A percentile compares a stretch with the other conserved stretches of the same genome.
These are phyloP conservation scores for Claviceps maximensis DNA, from an alignment of 2,329 filamentous ascomycete genomes.

Conservation along the genomic window DNA sequence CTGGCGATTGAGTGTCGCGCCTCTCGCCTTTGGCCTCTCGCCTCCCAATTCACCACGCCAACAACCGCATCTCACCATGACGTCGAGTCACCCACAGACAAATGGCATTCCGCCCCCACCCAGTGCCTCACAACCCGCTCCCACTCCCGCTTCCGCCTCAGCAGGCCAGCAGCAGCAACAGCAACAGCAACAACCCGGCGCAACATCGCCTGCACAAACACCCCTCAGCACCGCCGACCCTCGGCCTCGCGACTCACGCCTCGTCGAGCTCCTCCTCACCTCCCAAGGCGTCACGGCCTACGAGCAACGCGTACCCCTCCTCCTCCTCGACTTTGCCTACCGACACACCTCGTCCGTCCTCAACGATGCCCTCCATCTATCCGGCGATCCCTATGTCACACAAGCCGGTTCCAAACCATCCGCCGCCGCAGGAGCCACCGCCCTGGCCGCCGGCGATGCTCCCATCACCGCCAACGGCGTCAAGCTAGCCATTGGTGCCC, in stretches of 20 bases:
- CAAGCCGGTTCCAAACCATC: constrained; percentile 41
- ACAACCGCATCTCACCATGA: constrained; percentile 14
- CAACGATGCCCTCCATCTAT: constrained; percentile 55
- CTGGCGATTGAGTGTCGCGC: too few species aligned
- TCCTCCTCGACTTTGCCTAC: constrained; percentile 79
- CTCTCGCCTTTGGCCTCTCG: too few species aligned
- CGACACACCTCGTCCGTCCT: constrained; percentile 63
- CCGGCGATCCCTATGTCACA: constrained; percentile 52
- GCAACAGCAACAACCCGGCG: constrained; percentile 10
- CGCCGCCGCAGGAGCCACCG: constrained; percentile 34
- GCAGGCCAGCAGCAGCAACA: constrained; percentile 14
- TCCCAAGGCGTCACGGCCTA: constrained; percentile 68
- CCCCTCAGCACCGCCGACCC: constrained; percentile 29
- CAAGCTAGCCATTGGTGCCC: constrained; percentile 56
- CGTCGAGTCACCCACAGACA: constrained; percentile 32
- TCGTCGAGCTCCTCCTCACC: constrained; percentile 67
- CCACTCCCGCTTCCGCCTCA: constrained; percentile 16
- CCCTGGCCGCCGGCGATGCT: constrained; percentile 36
- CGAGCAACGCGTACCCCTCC: constrained; percentile 68
- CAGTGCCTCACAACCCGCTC: constrained; percentile 16
- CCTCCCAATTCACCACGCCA: not conserved
- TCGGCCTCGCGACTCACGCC: constrained; percentile 64
- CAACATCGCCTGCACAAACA: constrained; percentile 14
- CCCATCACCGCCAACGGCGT: constrained; percentile 53
- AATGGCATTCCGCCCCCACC: constrained; percentile 37